Conservation (phyloP, 345 rosid genomes). For the Lepidium africanum region DNA sequence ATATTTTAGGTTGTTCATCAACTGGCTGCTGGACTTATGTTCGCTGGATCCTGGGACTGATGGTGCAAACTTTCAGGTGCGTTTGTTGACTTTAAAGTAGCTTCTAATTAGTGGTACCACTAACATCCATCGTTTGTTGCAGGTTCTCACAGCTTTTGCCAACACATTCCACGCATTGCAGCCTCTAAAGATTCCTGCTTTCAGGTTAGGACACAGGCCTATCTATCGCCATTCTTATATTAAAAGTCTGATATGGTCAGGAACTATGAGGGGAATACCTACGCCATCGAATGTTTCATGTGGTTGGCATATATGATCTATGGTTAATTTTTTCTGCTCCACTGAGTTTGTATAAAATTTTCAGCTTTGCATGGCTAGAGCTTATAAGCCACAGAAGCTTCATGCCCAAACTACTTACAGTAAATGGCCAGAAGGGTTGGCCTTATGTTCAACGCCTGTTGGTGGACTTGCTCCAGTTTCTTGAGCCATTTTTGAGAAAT, state of each 20-base stretch:
- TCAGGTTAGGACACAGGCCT: conserved; percentile 51
- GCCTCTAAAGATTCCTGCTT: conserved; percentile 87
- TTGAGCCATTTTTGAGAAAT: conserved; percentile 93
- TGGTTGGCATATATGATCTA: not conserved
- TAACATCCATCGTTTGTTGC: conserved; percentile 26
- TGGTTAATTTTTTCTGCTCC: not conserved
- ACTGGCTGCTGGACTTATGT: conserved; percentile 73
- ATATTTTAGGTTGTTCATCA: conserved; percentile 82
- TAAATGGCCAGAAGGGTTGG: conserved; percentile 93
- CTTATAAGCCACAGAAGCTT: conserved; percentile 94
- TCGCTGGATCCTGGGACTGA: conserved; percentile 57
- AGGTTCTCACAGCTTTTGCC: conserved; percentile 85
- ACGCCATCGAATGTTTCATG: not conserved
- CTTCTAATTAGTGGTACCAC: not conserved
- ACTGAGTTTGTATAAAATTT: conserved; percentile 7
- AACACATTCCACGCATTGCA: conserved; percentile 82
- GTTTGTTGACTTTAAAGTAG: conserved; percentile 1
- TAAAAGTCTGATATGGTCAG: not conserved
- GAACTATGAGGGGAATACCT: not conserved
- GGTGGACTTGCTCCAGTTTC: conserved; percentile 86
- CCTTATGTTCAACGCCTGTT: conserved; percentile 80
- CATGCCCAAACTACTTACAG: conserved; percentile 89
- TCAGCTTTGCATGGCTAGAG: conserved; percentile 98
- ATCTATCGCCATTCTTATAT: not conserved
- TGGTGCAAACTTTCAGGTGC: conserved; percentile 75